Evolutionary conservation across 106 monocot species (phyloP).

Genomic region (Dendrobium nobile): DNA sequence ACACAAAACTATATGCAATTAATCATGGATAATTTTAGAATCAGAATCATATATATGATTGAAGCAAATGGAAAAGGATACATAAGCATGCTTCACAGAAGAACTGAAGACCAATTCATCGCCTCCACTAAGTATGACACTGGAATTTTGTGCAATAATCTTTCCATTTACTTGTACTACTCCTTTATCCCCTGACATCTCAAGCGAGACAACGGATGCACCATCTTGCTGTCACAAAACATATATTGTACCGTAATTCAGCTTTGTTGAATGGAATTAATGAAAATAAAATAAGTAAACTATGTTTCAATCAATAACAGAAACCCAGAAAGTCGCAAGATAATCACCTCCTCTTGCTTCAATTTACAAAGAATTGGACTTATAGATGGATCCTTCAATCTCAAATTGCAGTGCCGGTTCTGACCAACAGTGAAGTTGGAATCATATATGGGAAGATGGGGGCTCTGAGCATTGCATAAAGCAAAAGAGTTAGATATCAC

Average conservation of each 20-base stretch:
- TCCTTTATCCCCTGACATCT: slow-evolving; percentile 62
- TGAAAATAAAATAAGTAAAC: neutral
- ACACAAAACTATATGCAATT: neutral
- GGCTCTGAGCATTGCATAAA: slow-evolving; percentile 38
- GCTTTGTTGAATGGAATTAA: neutral
- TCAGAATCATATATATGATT: neutral
- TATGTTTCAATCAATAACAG: slow-evolving; percentile 1
- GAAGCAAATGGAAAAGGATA: slow-evolving; percentile 54
- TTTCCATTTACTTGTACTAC: slow-evolving; percentile 86
- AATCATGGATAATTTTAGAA: neutral
- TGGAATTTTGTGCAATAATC: slow-evolving; percentile 53
- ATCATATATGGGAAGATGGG: slow-evolving; percentile 44
- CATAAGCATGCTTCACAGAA: slow-evolving; percentile 85
- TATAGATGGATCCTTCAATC: slow-evolving; percentile 42
- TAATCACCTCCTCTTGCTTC: slow-evolving; percentile 55
- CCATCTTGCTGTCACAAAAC: slow-evolving; percentile 45
- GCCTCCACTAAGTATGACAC: slow-evolving; percentile 52
- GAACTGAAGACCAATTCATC: slow-evolving; percentile 91
- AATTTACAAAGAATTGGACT: slow-evolving; percentile 56
- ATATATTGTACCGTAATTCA: neutral
- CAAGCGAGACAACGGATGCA: slow-evolving; percentile 43
- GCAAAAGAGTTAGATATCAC: neutral
- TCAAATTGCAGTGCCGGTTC: slow-evolving; percentile 48
- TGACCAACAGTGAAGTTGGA: slow-evolving; percentile 69
- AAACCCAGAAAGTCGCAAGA: neutral